These are phyloP conservation scores for Zymoseptoria ardabiliae DNA, from an alignment of 2,329 filamentous ascomycete genomes.

Conservation along the genomic window DNA sequence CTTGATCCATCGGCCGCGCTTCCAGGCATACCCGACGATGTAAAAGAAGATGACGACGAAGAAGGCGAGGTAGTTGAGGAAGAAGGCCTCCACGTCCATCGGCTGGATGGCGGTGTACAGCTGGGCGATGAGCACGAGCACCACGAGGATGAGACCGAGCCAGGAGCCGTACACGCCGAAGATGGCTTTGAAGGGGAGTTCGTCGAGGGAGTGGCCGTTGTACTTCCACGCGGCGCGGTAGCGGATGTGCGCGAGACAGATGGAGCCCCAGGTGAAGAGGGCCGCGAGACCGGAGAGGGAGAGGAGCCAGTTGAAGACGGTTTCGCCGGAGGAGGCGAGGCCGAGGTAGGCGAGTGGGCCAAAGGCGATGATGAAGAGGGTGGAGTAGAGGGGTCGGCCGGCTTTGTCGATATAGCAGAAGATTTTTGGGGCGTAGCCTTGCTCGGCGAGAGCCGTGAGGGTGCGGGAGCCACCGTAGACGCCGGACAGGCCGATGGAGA, in stretches of 20 bases:
- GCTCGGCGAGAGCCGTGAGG: slow-evolving; percentile 80
- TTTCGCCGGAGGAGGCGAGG: slow-evolving; percentile 38
- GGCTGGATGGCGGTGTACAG: slow-evolving; percentile 2
- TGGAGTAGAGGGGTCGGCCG: slow-evolving; percentile 53
- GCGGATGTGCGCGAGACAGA: slow-evolving; percentile 58
- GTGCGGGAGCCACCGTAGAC: slow-evolving; percentile 89
- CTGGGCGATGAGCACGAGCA: slow-evolving; percentile 69
- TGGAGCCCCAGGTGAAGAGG: slow-evolving; percentile 69
- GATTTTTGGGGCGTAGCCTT: slow-evolving; percentile 51
- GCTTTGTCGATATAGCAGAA: slow-evolving; percentile 53
- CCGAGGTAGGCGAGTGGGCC: slow-evolving; percentile 55
- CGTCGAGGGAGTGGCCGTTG: slow-evolving; percentile 58
- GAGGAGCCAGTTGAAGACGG: slow-evolving; percentile 58
- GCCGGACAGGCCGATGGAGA: slow-evolving; percentile 62
- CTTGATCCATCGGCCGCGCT: slow-evolving; percentile 53
- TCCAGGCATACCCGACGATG: slow-evolving; percentile 53
- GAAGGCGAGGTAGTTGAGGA: slow-evolving; percentile 47
- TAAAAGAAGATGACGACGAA: slow-evolving; percentile 51
- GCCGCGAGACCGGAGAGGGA: slow-evolving; percentile 65
- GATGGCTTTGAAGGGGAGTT: slow-evolving; percentile 76
- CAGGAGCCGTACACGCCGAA: slow-evolving; percentile 74
- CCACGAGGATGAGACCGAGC: slow-evolving; percentile 68
- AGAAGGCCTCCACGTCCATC: slow-evolving; percentile 40
- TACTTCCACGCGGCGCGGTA: slow-evolving; percentile 56
- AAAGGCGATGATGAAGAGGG: slow-evolving; percentile 37